Evolutionary conservation across 805 yeast species (phyloP).

Genomic region (Candida sithepensis): DNA sequence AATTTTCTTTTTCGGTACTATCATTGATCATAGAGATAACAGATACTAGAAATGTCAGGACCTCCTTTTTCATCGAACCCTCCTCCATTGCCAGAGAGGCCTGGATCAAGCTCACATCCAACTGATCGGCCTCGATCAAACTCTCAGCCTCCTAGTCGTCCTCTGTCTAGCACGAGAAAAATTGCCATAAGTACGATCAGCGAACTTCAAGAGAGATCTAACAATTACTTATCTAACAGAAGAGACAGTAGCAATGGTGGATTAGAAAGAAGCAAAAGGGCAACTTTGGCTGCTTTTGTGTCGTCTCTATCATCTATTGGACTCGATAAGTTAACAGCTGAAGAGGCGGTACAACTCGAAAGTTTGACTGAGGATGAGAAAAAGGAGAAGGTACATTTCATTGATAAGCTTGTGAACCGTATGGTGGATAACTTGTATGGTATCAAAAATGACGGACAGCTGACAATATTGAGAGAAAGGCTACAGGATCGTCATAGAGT

Average conservation of each 20-base stretch:
- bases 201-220: conserved; percentile 22
- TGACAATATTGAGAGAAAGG: conserved; percentile 2
- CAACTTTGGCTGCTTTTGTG: conserved; percentile 39
- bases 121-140: too few species aligned
- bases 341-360: conserved; percentile 4
- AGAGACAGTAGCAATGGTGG: conserved; percentile 9
- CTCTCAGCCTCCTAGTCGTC: not conserved
- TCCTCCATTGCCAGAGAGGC: not conserved
- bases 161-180: conserved; percentile 15
- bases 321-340: conserved; percentile 33
- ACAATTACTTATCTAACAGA: conserved; percentile 15
- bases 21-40: too few species aligned
- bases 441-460: conserved; percentile 35
- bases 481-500: conserved; percentile 34
- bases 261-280: conserved; percentile 21
- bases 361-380: conserved; percentile 17
- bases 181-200: conserved; percentile 20
- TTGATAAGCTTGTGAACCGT: conserved; percentile 55
- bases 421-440: conserved; percentile 47
- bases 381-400: conserved; percentile 43
- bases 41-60: too few species aligned
- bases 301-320: conserved; percentile 43
- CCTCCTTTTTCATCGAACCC: too few species aligned
- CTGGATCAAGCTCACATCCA: not conserved
- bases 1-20: too few species aligned